Percentiles rank a stretch among this genome's conserved stretches.
Evolutionary conservation across 257 asterid genomes (phyloP).

Genomic region (Thymus mandschuricus): DNA sequence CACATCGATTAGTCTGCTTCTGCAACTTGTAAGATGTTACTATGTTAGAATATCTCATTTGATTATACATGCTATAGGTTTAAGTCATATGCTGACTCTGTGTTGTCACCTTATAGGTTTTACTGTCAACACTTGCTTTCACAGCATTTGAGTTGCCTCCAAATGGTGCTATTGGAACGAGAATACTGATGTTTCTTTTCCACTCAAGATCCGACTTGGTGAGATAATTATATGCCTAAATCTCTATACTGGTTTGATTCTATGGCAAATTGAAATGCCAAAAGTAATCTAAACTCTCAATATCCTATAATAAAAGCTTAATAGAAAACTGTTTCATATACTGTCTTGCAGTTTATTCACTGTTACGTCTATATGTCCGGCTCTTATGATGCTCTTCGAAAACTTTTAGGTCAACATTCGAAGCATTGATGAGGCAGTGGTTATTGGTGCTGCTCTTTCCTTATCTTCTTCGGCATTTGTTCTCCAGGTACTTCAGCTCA

Average conservation of each 20-base stretch:
- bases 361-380: constrained; percentile 26
- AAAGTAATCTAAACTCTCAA: not conserved
- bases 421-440: constrained; percentile 97
- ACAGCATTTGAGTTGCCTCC: constrained; percentile 99
- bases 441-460: constrained; percentile 98
- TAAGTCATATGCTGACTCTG: constrained; percentile 33
- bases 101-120: constrained; percentile 60
- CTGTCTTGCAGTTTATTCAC: not conserved
- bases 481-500: constrained; percentile 75
- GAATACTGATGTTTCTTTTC: constrained; percentile 84
- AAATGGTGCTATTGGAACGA: constrained; percentile 89
- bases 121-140: constrained; percentile 91
- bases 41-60: constrained; percentile 3
- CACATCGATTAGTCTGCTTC: too few relatives aligned
- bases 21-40: constrained; percentile 6
- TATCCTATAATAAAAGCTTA: not conserved
- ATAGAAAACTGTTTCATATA: not conserved
- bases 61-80: constrained; percentile 14
- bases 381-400: constrained; percentile 18
- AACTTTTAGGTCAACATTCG: constrained; percentile 87
- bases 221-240: constrained; percentile 36
- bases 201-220: constrained; percentile 98
- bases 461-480: constrained; percentile 98
- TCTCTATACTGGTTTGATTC: not conserved
- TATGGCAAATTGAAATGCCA: not conserved